Evolutionary conservation across 2,329 filamentous ascomycete species (phyloP).

Genomic region (Colletotrichum siamense): DNA sequence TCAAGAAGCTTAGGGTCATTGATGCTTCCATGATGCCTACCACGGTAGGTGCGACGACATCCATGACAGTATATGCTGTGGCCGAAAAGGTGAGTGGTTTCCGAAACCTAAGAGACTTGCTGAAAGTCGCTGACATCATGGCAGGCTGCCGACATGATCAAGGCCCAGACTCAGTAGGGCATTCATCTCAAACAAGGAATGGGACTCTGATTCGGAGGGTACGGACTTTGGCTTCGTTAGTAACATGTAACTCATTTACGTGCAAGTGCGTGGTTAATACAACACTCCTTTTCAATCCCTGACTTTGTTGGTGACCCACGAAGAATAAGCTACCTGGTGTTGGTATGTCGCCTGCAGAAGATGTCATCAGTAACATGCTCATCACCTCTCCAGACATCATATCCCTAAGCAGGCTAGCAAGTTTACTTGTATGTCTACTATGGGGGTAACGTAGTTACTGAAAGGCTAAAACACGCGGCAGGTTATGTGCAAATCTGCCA

Average conservation of each 20-base stretch:
- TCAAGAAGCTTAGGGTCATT: slow-evolving; percentile 25
- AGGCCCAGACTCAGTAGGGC: slow-evolving; percentile 9
- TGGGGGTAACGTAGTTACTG: neutral
- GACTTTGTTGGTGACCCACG: neutral
- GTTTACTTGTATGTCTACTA: neutral
- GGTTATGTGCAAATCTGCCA: neutral
- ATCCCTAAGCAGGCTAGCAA: neutral
- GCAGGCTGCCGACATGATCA: slow-evolving; percentile 22
- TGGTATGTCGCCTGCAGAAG: neutral
- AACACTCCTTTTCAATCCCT: neutral
- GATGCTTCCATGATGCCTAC: slow-evolving; percentile 27
- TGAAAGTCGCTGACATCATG: neutral
- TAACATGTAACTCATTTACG: neutral
- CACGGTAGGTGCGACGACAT: slow-evolving; percentile 23
- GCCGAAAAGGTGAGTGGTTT: slow-evolving; percentile 22
- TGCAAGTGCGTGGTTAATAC: neutral
- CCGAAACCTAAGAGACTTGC: fast-evolving
- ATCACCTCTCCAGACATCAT: neutral
- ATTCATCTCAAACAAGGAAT: neutral
- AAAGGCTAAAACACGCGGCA: neutral
- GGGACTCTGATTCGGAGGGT: fast-evolving
- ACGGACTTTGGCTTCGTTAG: neutral
- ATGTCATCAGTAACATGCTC: neutral
- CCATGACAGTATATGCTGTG: slow-evolving; percentile 24
- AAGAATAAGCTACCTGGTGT: neutral